Evolutionary conservation across 306 rosid genomes (phyloP).

Genomic region (Carpinus fangiana): DNA sequence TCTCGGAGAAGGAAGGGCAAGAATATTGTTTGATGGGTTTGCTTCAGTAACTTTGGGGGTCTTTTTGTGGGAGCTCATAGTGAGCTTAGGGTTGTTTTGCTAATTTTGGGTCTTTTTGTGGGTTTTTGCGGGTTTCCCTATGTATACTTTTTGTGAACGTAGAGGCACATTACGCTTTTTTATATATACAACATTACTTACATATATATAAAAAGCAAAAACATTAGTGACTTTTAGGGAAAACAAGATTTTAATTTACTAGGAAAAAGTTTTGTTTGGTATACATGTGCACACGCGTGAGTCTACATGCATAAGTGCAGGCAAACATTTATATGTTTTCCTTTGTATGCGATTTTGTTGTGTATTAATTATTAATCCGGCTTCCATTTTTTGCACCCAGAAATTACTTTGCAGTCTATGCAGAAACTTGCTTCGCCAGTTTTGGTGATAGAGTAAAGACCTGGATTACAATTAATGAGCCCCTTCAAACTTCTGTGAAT

Average conservation of each 20-base stretch:
- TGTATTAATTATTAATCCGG: conserved; percentile 16
- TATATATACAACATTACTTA: too few species aligned
- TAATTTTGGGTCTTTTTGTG: too few species aligned
- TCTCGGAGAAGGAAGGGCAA: too few species aligned
- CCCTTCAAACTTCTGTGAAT: conserved; percentile 81
- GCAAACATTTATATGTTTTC: neutral
- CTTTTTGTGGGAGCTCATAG: too few species aligned
- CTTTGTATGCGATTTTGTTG: neutral
- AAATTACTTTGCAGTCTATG: conserved; percentile 70
- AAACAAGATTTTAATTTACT: neutral
- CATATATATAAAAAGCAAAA: too few species aligned
- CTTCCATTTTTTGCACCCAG: conserved; percentile 48
- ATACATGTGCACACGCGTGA: neutral
- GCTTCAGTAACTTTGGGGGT: too few species aligned
- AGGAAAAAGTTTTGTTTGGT: neutral
- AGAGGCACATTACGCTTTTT: too few species aligned
- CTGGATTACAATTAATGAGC: conserved; percentile 90
- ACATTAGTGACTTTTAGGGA: neutral
- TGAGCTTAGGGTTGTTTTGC: too few species aligned
- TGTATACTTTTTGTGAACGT: too few species aligned
- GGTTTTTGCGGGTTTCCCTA: too few species aligned
- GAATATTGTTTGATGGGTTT: too few species aligned
- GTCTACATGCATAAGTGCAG: neutral
- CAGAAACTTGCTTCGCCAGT: conserved; percentile 83
- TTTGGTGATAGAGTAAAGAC: conserved; percentile 94